These are phyloP conservation scores for Setomelanomma holmii DNA, from an alignment of 2,329 filamentous ascomycete species.

Conservation along the genomic window DNA sequence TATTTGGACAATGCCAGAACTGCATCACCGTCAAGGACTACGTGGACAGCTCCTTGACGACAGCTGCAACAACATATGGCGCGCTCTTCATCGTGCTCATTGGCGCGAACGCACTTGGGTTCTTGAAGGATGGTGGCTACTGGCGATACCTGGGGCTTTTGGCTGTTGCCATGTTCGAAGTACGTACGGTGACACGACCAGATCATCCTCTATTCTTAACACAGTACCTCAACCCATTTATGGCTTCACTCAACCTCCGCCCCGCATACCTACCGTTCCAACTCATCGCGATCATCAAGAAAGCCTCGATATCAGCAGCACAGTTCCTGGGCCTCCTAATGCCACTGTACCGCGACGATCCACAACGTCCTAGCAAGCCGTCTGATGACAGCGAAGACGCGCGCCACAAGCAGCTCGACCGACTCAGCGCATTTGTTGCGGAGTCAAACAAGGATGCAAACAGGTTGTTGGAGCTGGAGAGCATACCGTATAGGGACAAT, in stretches of 20 bases:
- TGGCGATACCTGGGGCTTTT: slow-evolving; percentile 62
- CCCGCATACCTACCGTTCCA: slow-evolving; percentile 85
- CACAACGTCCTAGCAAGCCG: slow-evolving; percentile 23
- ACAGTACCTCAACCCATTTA: slow-evolving; percentile 57
- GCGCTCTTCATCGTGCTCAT: slow-evolving; percentile 36
- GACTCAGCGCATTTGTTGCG: slow-evolving; percentile 67
- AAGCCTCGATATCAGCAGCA: slow-evolving; percentile 72
- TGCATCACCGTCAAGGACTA: slow-evolving; percentile 76
- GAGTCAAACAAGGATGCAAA: slow-evolving; percentile 72
- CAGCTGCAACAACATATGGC: slow-evolving; percentile 33
- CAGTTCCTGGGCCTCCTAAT: slow-evolving; percentile 46
- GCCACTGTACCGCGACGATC: slow-evolving; percentile 43
- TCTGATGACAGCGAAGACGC: slow-evolving; percentile 40
- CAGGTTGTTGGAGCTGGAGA: slow-evolving; percentile 76
- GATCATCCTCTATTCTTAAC: slow-evolving; percentile 53
- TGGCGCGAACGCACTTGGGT: slow-evolving; percentile 45
- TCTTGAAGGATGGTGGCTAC: slow-evolving; percentile 43
- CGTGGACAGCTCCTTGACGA: slow-evolving; percentile 67
- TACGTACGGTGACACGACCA: slow-evolving; percentile 63
- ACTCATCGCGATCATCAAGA: slow-evolving; percentile 75
- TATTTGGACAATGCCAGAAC: slow-evolving; percentile 60
- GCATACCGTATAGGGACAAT: slow-evolving; percentile 82
- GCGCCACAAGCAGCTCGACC: slow-evolving; percentile 67
- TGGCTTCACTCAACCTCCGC: slow-evolving; percentile 52
- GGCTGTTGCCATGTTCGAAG: slow-evolving; percentile 63